A percentile compares a stretch with the other conserved stretches of the same genome.
Conservation (phyloP, 192 early-diverging fungal genomes). For the Coemansia sp. region DNA sequence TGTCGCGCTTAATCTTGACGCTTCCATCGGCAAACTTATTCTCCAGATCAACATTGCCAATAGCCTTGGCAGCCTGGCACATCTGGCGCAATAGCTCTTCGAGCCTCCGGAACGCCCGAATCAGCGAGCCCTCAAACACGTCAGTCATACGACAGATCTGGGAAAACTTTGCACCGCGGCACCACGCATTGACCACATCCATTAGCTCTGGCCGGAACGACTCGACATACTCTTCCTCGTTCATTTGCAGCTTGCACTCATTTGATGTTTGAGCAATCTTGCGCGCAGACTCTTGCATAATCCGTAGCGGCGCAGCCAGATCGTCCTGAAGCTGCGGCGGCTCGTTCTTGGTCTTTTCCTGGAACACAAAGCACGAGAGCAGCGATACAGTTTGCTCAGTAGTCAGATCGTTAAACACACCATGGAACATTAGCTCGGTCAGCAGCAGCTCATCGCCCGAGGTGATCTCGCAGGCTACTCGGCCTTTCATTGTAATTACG, state of each 20-base stretch:
- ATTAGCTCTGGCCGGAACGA: constrained; percentile 86
- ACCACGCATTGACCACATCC: constrained; percentile 94
- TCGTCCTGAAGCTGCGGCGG: constrained; percentile 68
- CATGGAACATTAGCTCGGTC: constrained; percentile 96
- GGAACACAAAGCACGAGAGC: constrained; percentile 89
- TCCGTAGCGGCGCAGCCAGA: constrained; percentile 68
- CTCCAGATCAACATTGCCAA: constrained; percentile 92
- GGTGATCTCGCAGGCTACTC: constrained; percentile 96
- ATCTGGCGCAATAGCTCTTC: constrained; percentile 92
- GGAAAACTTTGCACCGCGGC: constrained; percentile 84
- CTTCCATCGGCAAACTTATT: constrained; percentile 93
- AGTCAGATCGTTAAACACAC: constrained; percentile 91
- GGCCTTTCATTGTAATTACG: constrained; percentile 95
- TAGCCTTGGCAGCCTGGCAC: constrained; percentile 85
- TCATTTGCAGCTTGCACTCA: constrained; percentile 84
- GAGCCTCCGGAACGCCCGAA: constrained; percentile 82
- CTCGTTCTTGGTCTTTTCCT: constrained; percentile 67
- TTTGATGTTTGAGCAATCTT: constrained; percentile 81
- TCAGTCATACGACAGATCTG: constrained; percentile 95
- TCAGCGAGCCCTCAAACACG: constrained; percentile 92
- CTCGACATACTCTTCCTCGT: constrained; percentile 86
- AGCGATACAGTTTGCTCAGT: constrained; percentile 84
- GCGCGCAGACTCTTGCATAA: constrained; percentile 82
- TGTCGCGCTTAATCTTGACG: constrained; percentile 91
- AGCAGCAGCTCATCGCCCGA: constrained; percentile 91